Evolutionary conservation across 352 stramenopile genomes (phyloP).

Genomic region (Aphanomyces cochlioides): DNA sequence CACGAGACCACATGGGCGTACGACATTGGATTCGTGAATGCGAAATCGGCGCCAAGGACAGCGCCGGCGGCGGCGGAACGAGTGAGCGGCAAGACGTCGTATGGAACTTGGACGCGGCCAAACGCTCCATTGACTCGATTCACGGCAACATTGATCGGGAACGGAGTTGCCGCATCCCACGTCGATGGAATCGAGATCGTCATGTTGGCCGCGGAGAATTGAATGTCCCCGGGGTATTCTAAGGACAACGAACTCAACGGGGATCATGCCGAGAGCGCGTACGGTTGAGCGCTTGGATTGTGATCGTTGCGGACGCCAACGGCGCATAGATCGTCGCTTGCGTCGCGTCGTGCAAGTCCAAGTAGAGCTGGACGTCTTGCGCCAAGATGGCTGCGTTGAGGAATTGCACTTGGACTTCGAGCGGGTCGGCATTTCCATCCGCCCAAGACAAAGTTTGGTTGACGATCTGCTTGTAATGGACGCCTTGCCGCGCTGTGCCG

Average conservation of each 20-base stretch:
- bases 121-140: constrained; percentile 39
- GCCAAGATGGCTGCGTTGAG: not conserved
- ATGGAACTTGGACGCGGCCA: constrained; percentile 20
- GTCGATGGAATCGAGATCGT: constrained; percentile 28
- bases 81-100: constrained; percentile 38
- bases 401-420: constrained; percentile 48
- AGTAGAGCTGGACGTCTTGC: constrained; percentile 14
- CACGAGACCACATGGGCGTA: constrained; percentile 31
- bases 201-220: constrained; percentile 38
- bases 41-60: constrained; percentile 39
- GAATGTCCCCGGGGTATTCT: constrained; percentile 36
- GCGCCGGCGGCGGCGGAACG: constrained; percentile 41
- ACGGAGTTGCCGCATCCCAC: constrained; percentile 48
- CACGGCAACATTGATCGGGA: constrained; percentile 44
- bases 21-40: constrained; percentile 37
- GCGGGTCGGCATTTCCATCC: constrained; percentile 47
- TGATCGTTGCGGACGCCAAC: constrained; percentile 9
- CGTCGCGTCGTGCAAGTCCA: constrained; percentile 2
- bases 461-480: constrained; percentile 52
- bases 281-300: constrained; percentile 23
- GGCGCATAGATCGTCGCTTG: not conserved
- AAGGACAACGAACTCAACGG: not conserved
- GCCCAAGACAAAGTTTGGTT: constrained; percentile 41
- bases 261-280: not conserved
- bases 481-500: constrained; percentile 40